A percentile compares a stretch with the other conserved stretches of the same genome.
These are phyloP conservation scores for Neofusicoccum sp. DNA, from an alignment of 2,329 filamentous ascomycete genomes.

Conservation along the genomic window DNA sequence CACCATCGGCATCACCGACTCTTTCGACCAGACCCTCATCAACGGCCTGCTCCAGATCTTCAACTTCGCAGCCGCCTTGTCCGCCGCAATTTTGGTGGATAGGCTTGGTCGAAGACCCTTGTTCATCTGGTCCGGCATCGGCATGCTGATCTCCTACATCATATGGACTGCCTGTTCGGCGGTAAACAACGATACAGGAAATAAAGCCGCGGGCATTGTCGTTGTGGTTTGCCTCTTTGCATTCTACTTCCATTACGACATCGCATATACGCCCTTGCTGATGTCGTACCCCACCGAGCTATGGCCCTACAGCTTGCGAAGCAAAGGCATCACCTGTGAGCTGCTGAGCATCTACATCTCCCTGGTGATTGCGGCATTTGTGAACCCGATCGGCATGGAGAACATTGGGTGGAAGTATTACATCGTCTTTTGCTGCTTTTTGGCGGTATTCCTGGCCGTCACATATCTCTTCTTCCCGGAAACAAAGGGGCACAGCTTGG, in stretches of 20 bases:
- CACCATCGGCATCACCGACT: constrained; percentile 35
- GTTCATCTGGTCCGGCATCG: constrained; percentile 36
- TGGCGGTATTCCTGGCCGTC: constrained; percentile 30
- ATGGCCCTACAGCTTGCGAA: constrained; percentile 46
- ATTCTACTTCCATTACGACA: constrained; percentile 20
- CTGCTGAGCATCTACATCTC: constrained; percentile 13
- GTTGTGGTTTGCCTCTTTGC: constrained; percentile 27
- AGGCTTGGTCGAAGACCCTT: constrained; percentile 33
- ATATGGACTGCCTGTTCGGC: constrained; percentile 22
- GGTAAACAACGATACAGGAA: constrained; percentile 24
- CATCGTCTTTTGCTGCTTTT: constrained; percentile 31
- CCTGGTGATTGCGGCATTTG: constrained; percentile 18
- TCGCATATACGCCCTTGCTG: constrained; percentile 32
- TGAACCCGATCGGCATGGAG: constrained; percentile 20
- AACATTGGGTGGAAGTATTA: constrained; percentile 22
- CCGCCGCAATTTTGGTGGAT: constrained; percentile 35
- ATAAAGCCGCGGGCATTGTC: constrained; percentile 27
- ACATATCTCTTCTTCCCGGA: constrained; percentile 25
- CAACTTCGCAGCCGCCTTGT: constrained; percentile 16
- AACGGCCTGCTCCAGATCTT: constrained; percentile 43
- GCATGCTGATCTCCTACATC: constrained; percentile 42
- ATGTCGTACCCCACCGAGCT: constrained; percentile 49
- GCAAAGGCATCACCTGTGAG: constrained; percentile 36
- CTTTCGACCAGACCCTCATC: constrained; percentile 40
- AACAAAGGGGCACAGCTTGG: constrained; percentile 25